phyloP scores from a whole-genome alignment of 306 rosid species.

The Vigna reflexopilosa region DNA sequence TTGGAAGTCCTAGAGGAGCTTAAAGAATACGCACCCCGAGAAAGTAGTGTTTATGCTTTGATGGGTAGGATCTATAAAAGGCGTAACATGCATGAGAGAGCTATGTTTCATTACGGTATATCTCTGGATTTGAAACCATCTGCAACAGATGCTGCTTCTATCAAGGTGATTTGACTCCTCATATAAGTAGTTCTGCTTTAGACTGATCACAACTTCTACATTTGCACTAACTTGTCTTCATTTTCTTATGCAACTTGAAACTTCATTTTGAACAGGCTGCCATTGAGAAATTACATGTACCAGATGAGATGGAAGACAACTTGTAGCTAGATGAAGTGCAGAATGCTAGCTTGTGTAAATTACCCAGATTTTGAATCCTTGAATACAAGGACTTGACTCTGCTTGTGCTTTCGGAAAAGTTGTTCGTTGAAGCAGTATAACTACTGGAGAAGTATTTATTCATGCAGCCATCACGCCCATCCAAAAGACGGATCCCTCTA shows the following conservation, averaged over 20 bases:
- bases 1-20: slow-evolving; percentile 88
- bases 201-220: not conserved
- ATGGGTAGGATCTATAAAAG: slow-evolving; percentile 94
- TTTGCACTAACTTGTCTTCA: not conserved
- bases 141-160: slow-evolving; percentile 89
- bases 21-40: slow-evolving; percentile 89
- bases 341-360: slow-evolving; percentile 46
- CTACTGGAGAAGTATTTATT: slow-evolving; percentile 40
- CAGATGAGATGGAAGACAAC: slow-evolving; percentile 89
- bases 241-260: slow-evolving; percentile 2
- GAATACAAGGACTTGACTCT: slow-evolving; percentile 47
- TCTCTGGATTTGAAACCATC: slow-evolving; percentile 99
- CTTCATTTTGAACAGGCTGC: slow-evolving; percentile 73
- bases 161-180: slow-evolving; percentile 65
- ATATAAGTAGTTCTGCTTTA: slow-evolving; percentile 10
- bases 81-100: slow-evolving; percentile 83
- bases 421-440: slow-evolving; percentile 44
- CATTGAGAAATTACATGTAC: slow-evolving; percentile 95
- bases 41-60: slow-evolving; percentile 93
- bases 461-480: slow-evolving; percentile 36
- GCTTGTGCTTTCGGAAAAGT: slow-evolving; percentile 72
- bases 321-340: slow-evolving; percentile 55
- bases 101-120: slow-evolving; percentile 95
- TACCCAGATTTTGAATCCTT: slow-evolving; percentile 42
- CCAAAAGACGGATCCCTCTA: slow-evolving; percentile 37